These are phyloP conservation scores for Rosa multiflora DNA, from an alignment of 306 rosid genomes.

Conservation along the genomic window DNA sequence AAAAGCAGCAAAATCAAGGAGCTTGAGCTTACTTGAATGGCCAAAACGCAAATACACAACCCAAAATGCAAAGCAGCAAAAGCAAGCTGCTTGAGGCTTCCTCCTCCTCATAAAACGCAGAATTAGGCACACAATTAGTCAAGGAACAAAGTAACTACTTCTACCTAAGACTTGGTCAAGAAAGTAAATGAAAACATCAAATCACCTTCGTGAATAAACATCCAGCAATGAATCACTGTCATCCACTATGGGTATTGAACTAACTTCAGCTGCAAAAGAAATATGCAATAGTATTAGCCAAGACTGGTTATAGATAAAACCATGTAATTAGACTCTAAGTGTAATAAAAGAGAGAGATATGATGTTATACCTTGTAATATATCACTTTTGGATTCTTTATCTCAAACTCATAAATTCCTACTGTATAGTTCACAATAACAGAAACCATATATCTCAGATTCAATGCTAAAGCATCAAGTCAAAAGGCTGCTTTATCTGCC, in stretches of 20 bases:
- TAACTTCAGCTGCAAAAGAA: slow-evolving; percentile 67
- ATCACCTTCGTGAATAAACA: slow-evolving; percentile 75
- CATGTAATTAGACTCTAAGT: slow-evolving; percentile 9
- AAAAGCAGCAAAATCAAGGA: background rate
- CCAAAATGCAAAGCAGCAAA: too few species aligned
- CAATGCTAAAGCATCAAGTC: too few species aligned
- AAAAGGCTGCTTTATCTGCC: too few species aligned
- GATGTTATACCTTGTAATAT: too few species aligned
- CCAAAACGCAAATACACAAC: slow-evolving; percentile 3
- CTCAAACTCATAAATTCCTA: too few species aligned
- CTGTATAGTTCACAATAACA: too few species aligned
- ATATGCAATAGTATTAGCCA: slow-evolving; percentile 24
- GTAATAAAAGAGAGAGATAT: background rate
- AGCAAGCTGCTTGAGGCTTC: too few species aligned
- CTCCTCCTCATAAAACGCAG: too few species aligned
- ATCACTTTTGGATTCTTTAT: too few species aligned
- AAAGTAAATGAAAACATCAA: background rate
- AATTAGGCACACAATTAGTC: slow-evolving; percentile 9
- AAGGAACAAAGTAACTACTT: slow-evolving; percentile 4
- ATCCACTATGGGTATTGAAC: slow-evolving; percentile 86
- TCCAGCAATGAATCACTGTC: slow-evolving; percentile 70
- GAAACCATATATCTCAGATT: too few species aligned
- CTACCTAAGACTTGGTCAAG: background rate
- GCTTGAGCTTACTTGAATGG: slow-evolving; percentile 83
- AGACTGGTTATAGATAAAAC: slow-evolving; percentile 13